Evolutionary conservation across 352 stramenopile species (phyloP).

Genomic region (Phytopythium litorale): DNA sequence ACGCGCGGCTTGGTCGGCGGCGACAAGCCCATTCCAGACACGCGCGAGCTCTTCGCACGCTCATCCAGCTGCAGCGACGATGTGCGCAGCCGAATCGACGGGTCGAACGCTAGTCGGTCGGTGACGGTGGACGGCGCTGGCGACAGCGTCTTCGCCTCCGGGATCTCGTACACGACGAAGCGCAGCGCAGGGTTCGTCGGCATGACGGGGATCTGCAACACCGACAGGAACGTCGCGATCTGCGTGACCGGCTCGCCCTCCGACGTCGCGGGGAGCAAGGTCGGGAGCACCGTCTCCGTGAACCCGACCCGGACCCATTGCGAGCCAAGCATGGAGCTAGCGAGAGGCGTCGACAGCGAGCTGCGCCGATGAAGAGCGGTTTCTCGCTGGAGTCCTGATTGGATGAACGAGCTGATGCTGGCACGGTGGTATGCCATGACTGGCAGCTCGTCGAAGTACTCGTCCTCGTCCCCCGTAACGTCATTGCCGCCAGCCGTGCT

Average conservation of each 20-base stretch:
- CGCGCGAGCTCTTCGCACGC: slow-evolving; percentile 40
- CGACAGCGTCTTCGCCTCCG: slow-evolving; percentile 30
- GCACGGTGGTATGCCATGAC: slow-evolving; percentile 45
- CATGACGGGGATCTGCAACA: slow-evolving; percentile 73
- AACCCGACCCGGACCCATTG: slow-evolving; percentile 73
- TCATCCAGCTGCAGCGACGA: slow-evolving; percentile 56
- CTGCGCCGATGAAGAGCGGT: slow-evolving; percentile 49
- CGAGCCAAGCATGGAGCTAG: slow-evolving; percentile 18
- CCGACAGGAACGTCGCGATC: slow-evolving; percentile 71
- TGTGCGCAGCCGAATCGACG: slow-evolving; percentile 25
- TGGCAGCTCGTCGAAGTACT: slow-evolving; percentile 43
- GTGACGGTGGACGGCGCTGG: slow-evolving; percentile 9
- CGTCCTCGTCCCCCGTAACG: slow-evolving; percentile 26
- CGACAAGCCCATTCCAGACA: slow-evolving; percentile 57
- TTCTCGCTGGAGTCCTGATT: slow-evolving; percentile 65
- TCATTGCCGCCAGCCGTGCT: slow-evolving; percentile 38
- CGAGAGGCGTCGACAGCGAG: slow-evolving; percentile 39
- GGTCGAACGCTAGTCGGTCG: slow-evolving; percentile 9
- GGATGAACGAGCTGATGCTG: slow-evolving; percentile 72
- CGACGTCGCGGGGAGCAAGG: slow-evolving; percentile 30
- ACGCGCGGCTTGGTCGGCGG: slow-evolving; percentile 58
- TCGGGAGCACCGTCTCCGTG: slow-evolving; percentile 75
- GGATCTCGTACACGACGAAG: slow-evolving; percentile 82
- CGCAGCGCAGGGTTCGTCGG: slow-evolving; percentile 58
- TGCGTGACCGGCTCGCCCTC: slow-evolving; percentile 32